Base-by-base conservation (phyloP, 192 early-diverging fungal species). In the Lunasporangiospora selenospora region DNA sequence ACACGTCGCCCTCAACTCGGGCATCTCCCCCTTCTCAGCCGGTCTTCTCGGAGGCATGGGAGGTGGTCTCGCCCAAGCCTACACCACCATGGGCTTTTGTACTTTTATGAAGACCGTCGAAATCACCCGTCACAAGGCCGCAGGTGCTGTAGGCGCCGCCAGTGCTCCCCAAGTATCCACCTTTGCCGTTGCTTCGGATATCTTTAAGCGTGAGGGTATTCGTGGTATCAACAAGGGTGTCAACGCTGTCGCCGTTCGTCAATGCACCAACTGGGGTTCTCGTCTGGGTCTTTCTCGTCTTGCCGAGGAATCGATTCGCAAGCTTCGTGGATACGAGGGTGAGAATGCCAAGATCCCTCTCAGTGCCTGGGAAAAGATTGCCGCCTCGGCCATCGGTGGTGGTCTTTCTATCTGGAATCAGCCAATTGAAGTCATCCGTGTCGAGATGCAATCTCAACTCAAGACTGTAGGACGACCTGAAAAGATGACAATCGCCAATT, bases 21-120 rank as follows among this genome's bases (percentile, higher is more conserved):
- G 89, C 30, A 62, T 81, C 21, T 79, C 79, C 26, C 83, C 85
- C 30, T 87, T 87, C 41, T 32, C 79, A 58, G 87, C 92, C n/a
- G 96, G 95, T 54, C 87, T 97, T 44, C 45, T 95, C 34, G 95
- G 95, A 51, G 97, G 97, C 19, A 93, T 98, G 87, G 93, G 84
- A 48, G 97, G 96, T 54, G 97, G 97, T 65, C 80, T 96, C 31
- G 90, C 92, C 18, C 95, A 97, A 83, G 95, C 96, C 0, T 99
- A 98, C 82, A 90, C 95, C 41, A 99, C 97, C 21, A 99, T 99
- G 97, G 97, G 97, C n/a, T 98, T 98, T 81, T 98, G 96, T 78
- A 99, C 97, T 0, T 97, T 97, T 79, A 97, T 98, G 97, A 94
- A 95, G 84, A 98, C 97, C 3, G 92, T 93, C n/a, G 97, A 99